Base-by-base conservation (phyloP, 139 green algal species). In the Tetradesmus lagerheimii region DNA sequence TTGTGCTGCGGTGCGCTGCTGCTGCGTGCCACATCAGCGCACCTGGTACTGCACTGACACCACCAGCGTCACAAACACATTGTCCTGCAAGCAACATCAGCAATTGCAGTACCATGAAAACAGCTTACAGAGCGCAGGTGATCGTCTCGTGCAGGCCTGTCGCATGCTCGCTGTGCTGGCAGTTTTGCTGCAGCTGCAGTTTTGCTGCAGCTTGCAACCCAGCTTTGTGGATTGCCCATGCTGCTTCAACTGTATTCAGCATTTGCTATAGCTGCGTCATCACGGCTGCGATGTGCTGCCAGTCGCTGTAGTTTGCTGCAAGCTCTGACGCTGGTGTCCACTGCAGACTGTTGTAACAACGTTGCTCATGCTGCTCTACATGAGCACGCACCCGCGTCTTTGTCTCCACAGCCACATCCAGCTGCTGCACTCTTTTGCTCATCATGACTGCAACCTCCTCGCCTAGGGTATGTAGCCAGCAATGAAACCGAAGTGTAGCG, bases 401-500 rank as follows among this genome's bases (percentile, higher is more conserved):
- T 15, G 95, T 97, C 83, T 97, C 94, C 66, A 90, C 93, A 18
- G 67, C 38, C 18, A 97, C 95, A 86, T 96, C 91, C 34, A 97
- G 91, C 82, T 95, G 91, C 88, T 96, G 93, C 1, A 97, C 86
- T 27, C 95, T 71, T 85, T 92, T 85, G 12, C 80, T 92, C 37
- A 96, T 38, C 34, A 71, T 80, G 1, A 87, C 92, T 25, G 77
- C 85, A 4, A 89, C 85, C 38, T 89, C 41, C 29, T 89, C 85
- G 43, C 85, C 85, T 89, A n/a, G 29, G 41, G 35, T 15, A 27
- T 14, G 0, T 35, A 8, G 31, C 47, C 41, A 14, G 0, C n/a
- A n/a, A n/a, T n/a, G n/a, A n/a, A n/a, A n/a, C n/a, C n/a, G n/a
- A n/a, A n/a, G n/a, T n/a, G n/a, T n/a, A n/a, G n/a, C n/a, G n/a